Evolutionary conservation across 306 rosid genomes (phyloP).

Genomic region (Quercus rubra): DNA sequence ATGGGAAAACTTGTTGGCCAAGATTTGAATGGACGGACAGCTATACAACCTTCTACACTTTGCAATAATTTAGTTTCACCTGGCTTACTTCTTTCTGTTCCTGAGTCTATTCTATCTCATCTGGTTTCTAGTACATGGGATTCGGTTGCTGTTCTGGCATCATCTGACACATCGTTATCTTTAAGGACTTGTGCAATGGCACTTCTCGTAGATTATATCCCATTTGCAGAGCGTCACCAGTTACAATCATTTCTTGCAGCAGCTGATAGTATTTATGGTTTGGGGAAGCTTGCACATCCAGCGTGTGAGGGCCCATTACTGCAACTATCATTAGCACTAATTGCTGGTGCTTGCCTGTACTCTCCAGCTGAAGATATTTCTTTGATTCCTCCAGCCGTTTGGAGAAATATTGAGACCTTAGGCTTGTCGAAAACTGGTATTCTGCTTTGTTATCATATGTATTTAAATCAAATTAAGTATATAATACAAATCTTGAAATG

Average conservation of each 20-base stretch:
- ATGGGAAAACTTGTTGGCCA: slow-evolving; percentile 71
- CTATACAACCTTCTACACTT: slow-evolving; percentile 32
- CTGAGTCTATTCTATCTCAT: slow-evolving; percentile 49
- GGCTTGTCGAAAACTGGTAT: slow-evolving; percentile 66
- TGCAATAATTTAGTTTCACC: slow-evolving; percentile 39
- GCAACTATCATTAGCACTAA: slow-evolving; percentile 75
- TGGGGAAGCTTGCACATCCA: slow-evolving; percentile 45
- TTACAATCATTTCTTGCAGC: slow-evolving; percentile 72
- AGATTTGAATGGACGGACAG: slow-evolving; percentile 40
- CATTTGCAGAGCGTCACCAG: slow-evolving; percentile 66
- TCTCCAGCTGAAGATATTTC: slow-evolving; percentile 74
- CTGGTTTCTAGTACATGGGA: slow-evolving; percentile 91
- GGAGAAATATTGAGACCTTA: slow-evolving; percentile 68
- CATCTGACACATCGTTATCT: slow-evolving; percentile 61
- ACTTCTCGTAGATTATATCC: slow-evolving; percentile 72
- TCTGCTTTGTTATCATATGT: slow-evolving; percentile 3
- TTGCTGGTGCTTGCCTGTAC: slow-evolving; percentile 76
- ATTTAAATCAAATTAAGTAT: slow-evolving; percentile 8
- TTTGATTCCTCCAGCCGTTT: slow-evolving; percentile 72
- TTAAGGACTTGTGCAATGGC: slow-evolving; percentile 66
- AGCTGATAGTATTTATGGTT: slow-evolving; percentile 64
- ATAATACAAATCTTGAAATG: slow-evolving; percentile 10
- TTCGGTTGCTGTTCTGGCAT: slow-evolving; percentile 65
- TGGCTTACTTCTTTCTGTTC: slow-evolving; percentile 34
- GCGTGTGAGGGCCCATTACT: slow-evolving; percentile 63